Evolutionary conservation across 2,329 filamentous ascomycete species (phyloP), one percentile per base, ranked within the genome.

Genomic region (Aspergillus pseudoterreus): DNA sequence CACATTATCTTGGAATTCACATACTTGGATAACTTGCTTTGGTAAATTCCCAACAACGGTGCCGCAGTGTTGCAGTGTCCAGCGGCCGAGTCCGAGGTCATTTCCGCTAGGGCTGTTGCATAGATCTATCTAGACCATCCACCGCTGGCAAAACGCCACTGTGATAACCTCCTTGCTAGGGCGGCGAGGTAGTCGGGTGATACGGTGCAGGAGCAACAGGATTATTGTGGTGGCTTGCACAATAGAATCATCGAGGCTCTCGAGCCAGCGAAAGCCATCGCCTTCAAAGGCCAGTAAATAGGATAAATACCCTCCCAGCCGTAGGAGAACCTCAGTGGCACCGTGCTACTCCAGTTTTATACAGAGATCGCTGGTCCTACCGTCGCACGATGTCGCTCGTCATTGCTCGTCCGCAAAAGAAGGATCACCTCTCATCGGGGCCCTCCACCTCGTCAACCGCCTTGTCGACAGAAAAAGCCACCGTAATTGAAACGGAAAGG

Each of bases 301-400:
- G 30, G 15, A 21, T 17, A 35, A 30, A 12, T 36, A 38, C 24
- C 24, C 15, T 3, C 12, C 4, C 11, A 43, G 27, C 27, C 8
- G 27, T 43, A 48, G 10, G 21, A 32, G 1, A 21, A 48, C 21
- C 15, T 15, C 35, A 3, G 10, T 6, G 15, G 4, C 35, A 38
- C 35, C 35, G 14, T n/a, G 14, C 35, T 38, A 15, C 5, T 17
- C 12, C 14, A 15, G 6, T 38, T 17, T 38, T 38, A 14, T 15
- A 38, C 8, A 17, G 35, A 41, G 12, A 22, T 6, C 17, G 10
- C 39, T 22, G 9, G 12, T 21, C 6, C 15, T 3, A 12, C 19
- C 15, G 12, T 19, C 17, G 10, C 39, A 50, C 21, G 17, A 57
- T 57, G 55, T 47, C 55, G 33, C 45, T 56, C 42, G 51, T 55